Evolutionary conservation across 805 yeast genomes (phyloP), one percentile per base, ranked within the genome.

Genomic region (Saturnispora sekii): DNA sequence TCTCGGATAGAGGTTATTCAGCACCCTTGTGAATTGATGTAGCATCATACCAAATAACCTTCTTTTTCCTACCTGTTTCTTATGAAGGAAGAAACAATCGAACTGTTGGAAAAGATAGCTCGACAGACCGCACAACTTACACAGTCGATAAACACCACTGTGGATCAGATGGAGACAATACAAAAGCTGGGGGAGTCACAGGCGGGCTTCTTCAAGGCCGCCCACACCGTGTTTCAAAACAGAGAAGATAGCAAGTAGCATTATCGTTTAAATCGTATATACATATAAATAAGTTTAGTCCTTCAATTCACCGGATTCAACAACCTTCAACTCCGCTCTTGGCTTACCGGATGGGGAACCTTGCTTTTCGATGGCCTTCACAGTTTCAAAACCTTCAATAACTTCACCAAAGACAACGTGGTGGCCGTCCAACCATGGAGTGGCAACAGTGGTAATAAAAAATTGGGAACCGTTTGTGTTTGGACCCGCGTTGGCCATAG

Each of bases 401-500:
- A 87, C 87, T 71, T 88, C 95, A 60, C 97, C 97, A 60, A 89
- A 89, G 49, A 89, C 96, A 61, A 86, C 95, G 75, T 88, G 95
- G 70, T 82, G 81, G 52, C 95, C 96, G 61, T 88, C 94, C 66
- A 89, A 76, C 90, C 93, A 85, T 49, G 93, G 83, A 60, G 82
- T 73, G 54, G 81, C 73, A 44, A 84, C 89, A 47, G 96, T 87
- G 66, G 96, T 87, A 72, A 87, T 83, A 77, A 90, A 89, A 71
- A 89, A 89, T 72, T 89, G 97, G 45, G 96, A 88, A 47, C 97
- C 97, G 72, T 90, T 90, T 72, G 97, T 86, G 81, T 87, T 85
- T 68, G 95, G 95, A 58, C 97, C 97, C 53, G 97, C 94, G 66
- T 90, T 90, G 66, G 97, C 97, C 97, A 90, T 90, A 51, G 96